phyloP scores from a whole-genome alignment of 2,329 filamentous ascomycete species.

The Chrysoporthe puriensis region DNA sequence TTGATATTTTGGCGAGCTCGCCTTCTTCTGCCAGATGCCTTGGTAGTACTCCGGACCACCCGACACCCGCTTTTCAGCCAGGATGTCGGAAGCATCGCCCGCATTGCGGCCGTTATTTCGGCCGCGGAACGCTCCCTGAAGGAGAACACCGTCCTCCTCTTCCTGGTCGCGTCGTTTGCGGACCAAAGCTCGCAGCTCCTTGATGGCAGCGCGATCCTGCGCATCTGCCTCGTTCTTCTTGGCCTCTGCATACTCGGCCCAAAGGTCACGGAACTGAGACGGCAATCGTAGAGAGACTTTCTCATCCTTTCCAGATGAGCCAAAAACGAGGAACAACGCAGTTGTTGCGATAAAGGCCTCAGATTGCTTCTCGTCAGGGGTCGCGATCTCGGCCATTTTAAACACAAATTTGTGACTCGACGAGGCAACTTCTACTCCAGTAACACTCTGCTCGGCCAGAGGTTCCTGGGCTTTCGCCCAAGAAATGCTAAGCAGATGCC shows the following conservation, averaged over 20 bases:
- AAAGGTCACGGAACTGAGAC: conserved; percentile 81
- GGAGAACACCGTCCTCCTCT: conserved; percentile 72
- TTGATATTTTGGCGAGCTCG: conserved; percentile 65
- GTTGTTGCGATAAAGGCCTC: conserved; percentile 84
- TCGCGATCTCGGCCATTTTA: conserved; percentile 75
- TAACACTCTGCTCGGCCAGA: conserved; percentile 41
- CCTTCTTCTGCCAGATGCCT: conserved; percentile 64
- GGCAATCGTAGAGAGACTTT: conserved; percentile 82
- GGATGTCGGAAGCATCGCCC: conserved; percentile 54
- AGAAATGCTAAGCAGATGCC: conserved; percentile 72
- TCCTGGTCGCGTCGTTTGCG: conserved; percentile 70
- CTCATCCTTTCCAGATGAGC: conserved; percentile 78
- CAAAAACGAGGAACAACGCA: conserved; percentile 81
- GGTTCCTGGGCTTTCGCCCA: conserved; percentile 77
- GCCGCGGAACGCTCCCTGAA: conserved; percentile 76
- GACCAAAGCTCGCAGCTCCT: conserved; percentile 70
- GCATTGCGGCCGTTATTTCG: conserved; percentile 52
- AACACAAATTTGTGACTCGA: conserved; percentile 62
- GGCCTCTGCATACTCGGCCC: conserved; percentile 73
- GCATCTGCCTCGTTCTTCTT: conserved; percentile 73
- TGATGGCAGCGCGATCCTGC: conserved; percentile 70
- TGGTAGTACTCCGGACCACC: conserved; percentile 54
- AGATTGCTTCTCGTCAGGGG: conserved; percentile 77
- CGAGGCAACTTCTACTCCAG: conserved; percentile 49
- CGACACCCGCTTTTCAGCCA: conserved; percentile 46